Percentiles rank a stretch among this genome's conserved stretches.
These are phyloP conservation scores for Colletotrichum zoysiae DNA, from an alignment of 2,329 filamentous ascomycete species.

Conservation along the genomic window DNA sequence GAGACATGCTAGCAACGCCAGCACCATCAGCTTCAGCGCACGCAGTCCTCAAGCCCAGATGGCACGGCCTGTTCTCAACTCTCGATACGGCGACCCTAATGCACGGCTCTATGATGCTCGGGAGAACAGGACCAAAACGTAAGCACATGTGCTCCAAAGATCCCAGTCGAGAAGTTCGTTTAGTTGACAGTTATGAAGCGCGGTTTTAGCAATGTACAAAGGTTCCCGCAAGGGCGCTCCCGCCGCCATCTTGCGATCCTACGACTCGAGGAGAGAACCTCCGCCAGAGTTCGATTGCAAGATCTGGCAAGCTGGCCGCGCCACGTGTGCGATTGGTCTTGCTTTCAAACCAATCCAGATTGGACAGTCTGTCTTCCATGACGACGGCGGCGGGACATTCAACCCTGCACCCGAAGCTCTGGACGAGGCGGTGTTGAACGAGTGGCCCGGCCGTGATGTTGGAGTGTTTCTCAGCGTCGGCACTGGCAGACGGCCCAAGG, in stretches of 20 bases:
- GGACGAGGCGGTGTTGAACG: slow-evolving; percentile 91
- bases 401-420: slow-evolving; percentile 89
- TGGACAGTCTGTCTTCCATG: slow-evolving; percentile 92
- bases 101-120: slow-evolving; percentile 89
- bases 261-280: slow-evolving; percentile 93
- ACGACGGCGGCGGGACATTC: slow-evolving; percentile 91
- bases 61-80: slow-evolving; percentile 64
- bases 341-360: slow-evolving; percentile 97
- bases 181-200: slow-evolving; percentile 64
- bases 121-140: slow-evolving; percentile 92
- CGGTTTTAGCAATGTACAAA: slow-evolving; percentile 91
- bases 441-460: slow-evolving; percentile 94
- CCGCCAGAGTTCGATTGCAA: slow-evolving; percentile 93
- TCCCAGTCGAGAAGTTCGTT: too few relatives aligned
- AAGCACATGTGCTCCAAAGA: slow-evolving; percentile 55
- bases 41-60: slow-evolving; percentile 71
- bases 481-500: slow-evolving; percentile 83
- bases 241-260: slow-evolving; percentile 86
- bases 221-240: slow-evolving; percentile 77
- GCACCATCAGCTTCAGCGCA: slow-evolving; percentile 83
- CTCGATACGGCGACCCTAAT: slow-evolving; percentile 83
- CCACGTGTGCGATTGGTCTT: slow-evolving; percentile 90
- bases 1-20: slow-evolving; percentile 82
- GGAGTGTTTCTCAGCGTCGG: slow-evolving; percentile 94
- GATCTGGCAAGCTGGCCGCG: slow-evolving; percentile 96